Percentiles rank a stretch among this genome's conserved stretches.
Conservation (phyloP, 2,329 filamentous ascomycete species). For the Alternaria panax region DNA sequence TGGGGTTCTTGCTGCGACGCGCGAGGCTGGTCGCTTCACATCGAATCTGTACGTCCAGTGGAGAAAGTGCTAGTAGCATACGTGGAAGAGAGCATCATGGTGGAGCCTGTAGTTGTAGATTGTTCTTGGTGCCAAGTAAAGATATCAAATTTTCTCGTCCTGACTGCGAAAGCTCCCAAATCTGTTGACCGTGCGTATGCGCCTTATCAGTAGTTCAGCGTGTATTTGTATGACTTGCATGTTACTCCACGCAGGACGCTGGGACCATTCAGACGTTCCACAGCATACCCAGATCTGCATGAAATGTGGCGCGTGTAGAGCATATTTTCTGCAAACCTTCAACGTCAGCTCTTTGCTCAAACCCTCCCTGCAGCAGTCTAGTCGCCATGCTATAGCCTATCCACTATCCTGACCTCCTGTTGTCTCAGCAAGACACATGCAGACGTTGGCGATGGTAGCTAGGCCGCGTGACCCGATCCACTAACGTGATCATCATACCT, state of each 20-base stretch:
- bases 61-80: constrained; percentile 39
- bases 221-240: not conserved
- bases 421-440: not conserved
- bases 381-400: not conserved
- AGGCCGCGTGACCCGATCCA: not conserved
- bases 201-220: not conserved
- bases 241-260: not conserved
- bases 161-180: not conserved
- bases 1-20: constrained; percentile 38
- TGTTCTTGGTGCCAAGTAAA: not conserved
- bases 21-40: constrained; percentile 37
- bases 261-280: not conserved
- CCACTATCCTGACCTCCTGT: not conserved
- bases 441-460: not conserved
- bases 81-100: not conserved
- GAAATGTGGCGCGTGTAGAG: not conserved
- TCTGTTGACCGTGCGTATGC: not conserved
- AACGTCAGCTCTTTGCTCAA: not conserved
- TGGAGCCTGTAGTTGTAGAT: not conserved
- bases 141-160: not conserved
- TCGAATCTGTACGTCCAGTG: constrained; percentile 42
- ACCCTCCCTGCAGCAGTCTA: not conserved
- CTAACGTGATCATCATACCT: constrained; percentile 4
- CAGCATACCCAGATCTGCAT: not conserved
- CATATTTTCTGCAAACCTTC: not conserved